Conservation (phyloP, 306 rosid genomes). For the Corylus americana region DNA sequence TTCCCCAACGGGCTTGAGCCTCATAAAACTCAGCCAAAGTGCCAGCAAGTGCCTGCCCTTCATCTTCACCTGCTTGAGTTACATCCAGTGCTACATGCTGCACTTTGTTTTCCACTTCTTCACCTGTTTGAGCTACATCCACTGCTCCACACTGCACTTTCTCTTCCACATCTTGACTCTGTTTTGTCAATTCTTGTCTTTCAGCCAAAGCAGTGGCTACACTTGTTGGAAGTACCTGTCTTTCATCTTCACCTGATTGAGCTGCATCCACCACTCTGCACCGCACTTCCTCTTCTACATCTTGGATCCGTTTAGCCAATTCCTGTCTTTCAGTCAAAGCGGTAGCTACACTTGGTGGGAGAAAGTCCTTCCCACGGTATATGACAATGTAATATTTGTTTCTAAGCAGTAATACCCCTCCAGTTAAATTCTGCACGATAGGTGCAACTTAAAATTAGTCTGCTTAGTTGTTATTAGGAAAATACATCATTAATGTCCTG, state of each 20-base stretch:
- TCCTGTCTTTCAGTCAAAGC: slow-evolving; percentile 81
- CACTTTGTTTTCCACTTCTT: slow-evolving; percentile 73
- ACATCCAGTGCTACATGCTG: slow-evolving; percentile 42
- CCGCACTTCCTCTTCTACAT: slow-evolving; percentile 70
- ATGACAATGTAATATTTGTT: slow-evolving; percentile 86
- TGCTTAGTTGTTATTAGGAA: neutral
- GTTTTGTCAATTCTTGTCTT: slow-evolving; percentile 67
- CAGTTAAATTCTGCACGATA: slow-evolving; percentile 74
- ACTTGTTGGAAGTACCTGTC: slow-evolving; percentile 62
- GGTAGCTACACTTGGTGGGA: slow-evolving; percentile 79
- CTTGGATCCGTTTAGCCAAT: slow-evolving; percentile 69
- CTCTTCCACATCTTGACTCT: slow-evolving; percentile 76
- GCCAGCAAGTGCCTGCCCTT: slow-evolving; percentile 72
- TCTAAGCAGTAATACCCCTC: slow-evolving; percentile 88
- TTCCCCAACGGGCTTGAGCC: slow-evolving; percentile 86
- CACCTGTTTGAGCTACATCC: slow-evolving; percentile 38
- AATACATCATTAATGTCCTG: neutral
- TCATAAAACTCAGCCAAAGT: slow-evolving; percentile 80
- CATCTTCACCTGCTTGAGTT: slow-evolving; percentile 45
- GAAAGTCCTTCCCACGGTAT: slow-evolving; percentile 90
- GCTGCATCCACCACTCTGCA: slow-evolving; percentile 39
- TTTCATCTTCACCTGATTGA: slow-evolving; percentile 41
- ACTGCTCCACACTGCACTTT: slow-evolving; percentile 48
- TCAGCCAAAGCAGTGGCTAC: slow-evolving; percentile 69
- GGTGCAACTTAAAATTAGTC: slow-evolving; percentile 23